phyloP scores from a whole-genome alignment of 305 asterid species.

The Salvia sclarea region DNA sequence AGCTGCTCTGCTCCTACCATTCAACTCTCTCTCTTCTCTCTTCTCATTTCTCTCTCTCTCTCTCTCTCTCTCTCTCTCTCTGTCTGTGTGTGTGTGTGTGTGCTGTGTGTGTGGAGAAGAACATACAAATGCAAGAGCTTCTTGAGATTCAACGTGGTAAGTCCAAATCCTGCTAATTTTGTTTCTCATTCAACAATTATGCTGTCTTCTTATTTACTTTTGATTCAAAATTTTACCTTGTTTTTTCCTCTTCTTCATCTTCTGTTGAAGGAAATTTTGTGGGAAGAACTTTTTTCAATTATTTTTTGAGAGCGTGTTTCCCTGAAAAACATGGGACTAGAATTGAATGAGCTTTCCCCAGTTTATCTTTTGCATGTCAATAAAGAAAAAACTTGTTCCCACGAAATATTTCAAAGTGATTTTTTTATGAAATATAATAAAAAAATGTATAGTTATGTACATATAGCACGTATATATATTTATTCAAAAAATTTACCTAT shows the following conservation, averaged over 20 bases:
- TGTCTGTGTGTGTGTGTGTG: no score
- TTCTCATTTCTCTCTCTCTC: no score
- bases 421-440: no score
- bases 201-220: background rate
- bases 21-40: conserved; percentile 17
- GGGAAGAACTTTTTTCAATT: no score
- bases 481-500: background rate
- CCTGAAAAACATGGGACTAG: no score
- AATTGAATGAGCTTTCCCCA: no score
- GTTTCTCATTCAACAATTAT: background rate
- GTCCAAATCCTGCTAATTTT: background rate
- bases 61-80: conserved; percentile 8
- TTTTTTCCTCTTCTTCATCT: background rate
- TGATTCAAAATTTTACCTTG: no score
- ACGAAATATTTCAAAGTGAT: background rate
- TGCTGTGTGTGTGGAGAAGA: background rate
- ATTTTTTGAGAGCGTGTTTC: no score
- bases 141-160: conserved; percentile 1
- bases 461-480: no score
- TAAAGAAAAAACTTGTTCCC: no score
- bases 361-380: background rate
- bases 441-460: no score
- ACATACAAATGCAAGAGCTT: background rate
- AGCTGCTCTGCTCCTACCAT: conserved; percentile 16
- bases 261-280: no score